phyloP scores from a whole-genome alignment of 208 protist species.

The Leishmania arabica region DNA sequence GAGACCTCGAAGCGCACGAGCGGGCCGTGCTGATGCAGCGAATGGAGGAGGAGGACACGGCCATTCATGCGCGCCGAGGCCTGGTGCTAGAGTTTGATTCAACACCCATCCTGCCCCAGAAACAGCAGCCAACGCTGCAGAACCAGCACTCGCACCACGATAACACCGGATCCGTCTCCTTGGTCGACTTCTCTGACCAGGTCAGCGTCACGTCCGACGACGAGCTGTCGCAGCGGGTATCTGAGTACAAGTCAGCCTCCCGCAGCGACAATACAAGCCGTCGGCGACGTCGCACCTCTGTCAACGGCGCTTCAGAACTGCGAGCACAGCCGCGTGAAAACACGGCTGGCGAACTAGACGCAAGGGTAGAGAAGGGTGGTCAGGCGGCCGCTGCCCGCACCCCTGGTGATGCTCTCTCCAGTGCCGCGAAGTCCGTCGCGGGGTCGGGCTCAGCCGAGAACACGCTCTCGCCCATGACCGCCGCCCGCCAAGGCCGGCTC shows the following conservation, averaged over 20 bases:
- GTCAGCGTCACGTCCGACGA: slow-evolving; percentile 79
- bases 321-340: neutral
- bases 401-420: neutral
- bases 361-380: neutral
- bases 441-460: slow-evolving; percentile 6
- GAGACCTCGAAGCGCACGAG: slow-evolving; percentile 39
- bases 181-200: slow-evolving; percentile 34
- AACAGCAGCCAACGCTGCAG: neutral
- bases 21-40: slow-evolving; percentile 30
- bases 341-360: neutral
- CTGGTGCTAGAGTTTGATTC: slow-evolving; percentile 54
- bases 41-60: slow-evolving; percentile 47
- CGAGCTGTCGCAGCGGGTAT: slow-evolving; percentile 38
- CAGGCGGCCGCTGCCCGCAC: neutral
- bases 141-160: slow-evolving; percentile 10
- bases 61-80: slow-evolving; percentile 32
- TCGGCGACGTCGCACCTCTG: neutral
- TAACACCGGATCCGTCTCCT: neutral
- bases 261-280: slow-evolving; percentile 16
- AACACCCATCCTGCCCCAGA: slow-evolving; percentile 28
- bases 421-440: neutral
- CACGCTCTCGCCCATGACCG: slow-evolving; percentile 24
- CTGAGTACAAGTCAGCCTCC: slow-evolving; percentile 9
- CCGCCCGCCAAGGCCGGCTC: slow-evolving; percentile 1
- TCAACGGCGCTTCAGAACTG: neutral